phyloP scores from a whole-genome alignment of 345 rosid species.

The Hevea brasiliensis region DNA sequence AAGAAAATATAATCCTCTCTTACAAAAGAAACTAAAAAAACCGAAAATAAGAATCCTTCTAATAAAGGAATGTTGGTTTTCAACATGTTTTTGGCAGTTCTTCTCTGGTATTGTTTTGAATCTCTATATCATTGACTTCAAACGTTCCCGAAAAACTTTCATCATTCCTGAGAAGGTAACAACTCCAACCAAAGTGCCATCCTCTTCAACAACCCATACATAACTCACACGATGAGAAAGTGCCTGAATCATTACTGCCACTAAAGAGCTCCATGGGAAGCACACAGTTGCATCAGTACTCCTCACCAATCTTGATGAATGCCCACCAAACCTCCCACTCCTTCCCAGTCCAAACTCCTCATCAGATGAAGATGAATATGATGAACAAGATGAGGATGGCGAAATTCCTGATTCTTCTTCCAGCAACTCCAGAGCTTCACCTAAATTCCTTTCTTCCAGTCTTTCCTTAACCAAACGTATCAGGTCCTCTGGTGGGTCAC shows the following conservation, averaged over 20 bases:
- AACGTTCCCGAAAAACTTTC: constrained; percentile 47
- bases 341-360: constrained; percentile 42
- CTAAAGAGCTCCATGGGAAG: constrained; percentile 54
- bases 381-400: constrained; percentile 25
- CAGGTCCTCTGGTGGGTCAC: constrained; percentile 48
- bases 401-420: constrained; percentile 43
- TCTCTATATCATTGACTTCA: constrained; percentile 23
- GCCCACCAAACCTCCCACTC: constrained; percentile 29
- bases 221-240: constrained; percentile 52
- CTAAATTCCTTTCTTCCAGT: constrained; percentile 43
- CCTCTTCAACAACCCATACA: constrained; percentile 59
- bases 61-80: background rate
- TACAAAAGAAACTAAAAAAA: background rate
- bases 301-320: constrained; percentile 34
- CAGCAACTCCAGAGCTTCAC: constrained; percentile 37
- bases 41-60: background rate
- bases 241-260: constrained; percentile 70
- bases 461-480: constrained; percentile 44
- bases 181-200: constrained; percentile 45
- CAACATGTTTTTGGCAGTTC: background rate
- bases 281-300: constrained; percentile 47
- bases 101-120: background rate
- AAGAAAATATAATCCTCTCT: too few species aligned
- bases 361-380: constrained; percentile 40
- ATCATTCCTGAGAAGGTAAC: constrained; percentile 53